A percentile compares a stretch with the other conserved stretches of the same genome.
Evolutionary conservation across 2,329 filamentous ascomycete species (phyloP).

Genomic region (Phaeosphaeria sp.): DNA sequence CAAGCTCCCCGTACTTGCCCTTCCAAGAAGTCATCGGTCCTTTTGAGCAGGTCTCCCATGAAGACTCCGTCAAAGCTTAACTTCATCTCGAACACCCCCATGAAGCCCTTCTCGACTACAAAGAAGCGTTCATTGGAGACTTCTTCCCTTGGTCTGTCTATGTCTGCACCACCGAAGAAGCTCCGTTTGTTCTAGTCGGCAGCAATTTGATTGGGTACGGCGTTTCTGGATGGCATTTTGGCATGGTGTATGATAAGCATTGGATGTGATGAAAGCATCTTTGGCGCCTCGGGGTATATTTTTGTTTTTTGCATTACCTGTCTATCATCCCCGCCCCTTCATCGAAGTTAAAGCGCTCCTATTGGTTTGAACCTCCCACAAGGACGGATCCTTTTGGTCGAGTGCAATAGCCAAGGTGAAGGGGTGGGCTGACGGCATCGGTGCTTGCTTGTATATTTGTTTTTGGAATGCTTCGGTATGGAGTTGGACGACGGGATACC

Average conservation of each 20-base stretch:
- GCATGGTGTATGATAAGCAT: not conserved
- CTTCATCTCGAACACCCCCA: constrained; percentile 31
- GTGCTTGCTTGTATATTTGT: not conserved
- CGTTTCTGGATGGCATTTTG: constrained; percentile 1
- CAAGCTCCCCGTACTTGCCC: constrained; percentile 43
- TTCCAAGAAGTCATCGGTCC: constrained; percentile 31
- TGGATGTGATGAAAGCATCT: not conserved
- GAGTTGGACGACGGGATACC: not conserved
- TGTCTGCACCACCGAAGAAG: constrained; percentile 34
- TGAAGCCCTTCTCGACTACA: constrained; percentile 28
- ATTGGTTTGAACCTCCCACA: constrained; percentile 25
- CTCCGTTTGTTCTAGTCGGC: constrained; percentile 25
- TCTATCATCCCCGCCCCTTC: constrained; percentile 2
- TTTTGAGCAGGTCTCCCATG: constrained; percentile 51
- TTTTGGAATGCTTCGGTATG: not conserved
- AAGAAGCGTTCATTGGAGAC: constrained; percentile 30
- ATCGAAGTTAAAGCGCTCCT: constrained; percentile 24
- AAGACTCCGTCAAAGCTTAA: constrained; percentile 61
- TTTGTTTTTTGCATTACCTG: not conserved
- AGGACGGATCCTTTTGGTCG: constrained; percentile 22
- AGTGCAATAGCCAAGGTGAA: constrained; percentile 25
- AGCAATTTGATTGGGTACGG: not conserved
- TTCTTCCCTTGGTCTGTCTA: constrained; percentile 22
- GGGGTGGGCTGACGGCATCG: not conserved
- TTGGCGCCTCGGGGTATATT: not conserved